Evolutionary conservation across 306 rosid species (phyloP).

Genomic region (Quercus gilva): DNA sequence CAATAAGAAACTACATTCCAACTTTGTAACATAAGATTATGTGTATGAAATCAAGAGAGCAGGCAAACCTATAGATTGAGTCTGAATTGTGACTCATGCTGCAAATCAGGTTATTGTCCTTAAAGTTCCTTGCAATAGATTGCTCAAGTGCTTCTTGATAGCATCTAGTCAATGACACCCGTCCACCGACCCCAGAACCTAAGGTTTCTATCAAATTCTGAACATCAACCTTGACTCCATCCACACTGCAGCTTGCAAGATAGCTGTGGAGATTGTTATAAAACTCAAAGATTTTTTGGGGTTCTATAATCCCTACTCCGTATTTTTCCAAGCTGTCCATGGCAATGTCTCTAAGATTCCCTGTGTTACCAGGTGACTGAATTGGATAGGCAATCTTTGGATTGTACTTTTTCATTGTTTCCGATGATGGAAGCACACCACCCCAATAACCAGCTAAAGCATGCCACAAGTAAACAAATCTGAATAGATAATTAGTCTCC

Average conservation of each 20-base stretch:
- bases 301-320: constrained; percentile 64
- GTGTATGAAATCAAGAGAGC: neutral
- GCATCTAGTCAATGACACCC: constrained; percentile 43
- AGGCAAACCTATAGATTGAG: constrained; percentile 56
- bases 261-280: constrained; percentile 65
- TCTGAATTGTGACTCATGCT: constrained; percentile 70
- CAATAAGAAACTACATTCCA: neutral
- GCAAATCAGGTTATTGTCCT: constrained; percentile 50
- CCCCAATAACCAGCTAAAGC: constrained; percentile 85
- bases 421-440: constrained; percentile 61
- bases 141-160: constrained; percentile 66
- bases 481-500: constrained; percentile 18
- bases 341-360: constrained; percentile 49
- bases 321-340: constrained; percentile 64
- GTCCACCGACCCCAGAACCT: constrained; percentile 66
- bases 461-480: constrained; percentile 73
- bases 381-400: constrained; percentile 52
- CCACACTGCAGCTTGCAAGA: constrained; percentile 58
- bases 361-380: constrained; percentile 52
- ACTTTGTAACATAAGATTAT: neutral
- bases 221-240: constrained; percentile 76
- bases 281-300: constrained; percentile 44
- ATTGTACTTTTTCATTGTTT: constrained; percentile 50
- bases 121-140: constrained; percentile 55
- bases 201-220: constrained; percentile 68